Percentiles rank a stretch among this genome's conserved stretches.
Conservation (phyloP, 371 early-diverging fungal species). For the Fennellomyces sp. region DNA sequence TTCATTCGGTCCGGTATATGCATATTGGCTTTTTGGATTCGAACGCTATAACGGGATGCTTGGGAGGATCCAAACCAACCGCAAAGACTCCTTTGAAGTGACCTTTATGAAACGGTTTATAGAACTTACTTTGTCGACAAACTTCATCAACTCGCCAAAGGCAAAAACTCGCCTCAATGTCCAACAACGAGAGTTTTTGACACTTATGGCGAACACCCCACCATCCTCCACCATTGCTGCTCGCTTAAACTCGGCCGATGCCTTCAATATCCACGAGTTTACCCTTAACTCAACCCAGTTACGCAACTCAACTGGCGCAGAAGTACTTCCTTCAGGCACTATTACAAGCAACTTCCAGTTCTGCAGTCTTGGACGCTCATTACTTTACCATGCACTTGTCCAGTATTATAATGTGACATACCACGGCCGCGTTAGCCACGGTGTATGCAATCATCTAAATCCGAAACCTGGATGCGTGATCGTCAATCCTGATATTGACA, state of each 20-base stretch:
- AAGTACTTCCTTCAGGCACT: neutral
- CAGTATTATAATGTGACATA: neutral
- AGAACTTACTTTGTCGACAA: neutral
- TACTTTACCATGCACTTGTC: neutral
- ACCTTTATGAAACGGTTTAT: neutral
- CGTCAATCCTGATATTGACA: neutral
- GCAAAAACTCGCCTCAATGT: neutral
- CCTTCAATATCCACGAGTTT: neutral
- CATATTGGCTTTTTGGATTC: conserved; percentile 2
- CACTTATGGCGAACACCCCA: neutral
- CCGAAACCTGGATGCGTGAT: neutral
- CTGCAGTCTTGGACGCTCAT: neutral
- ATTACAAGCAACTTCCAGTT: neutral
- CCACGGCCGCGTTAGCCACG: neutral
- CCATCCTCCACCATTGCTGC: neutral
- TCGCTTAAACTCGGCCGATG: neutral
- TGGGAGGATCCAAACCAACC: neutral
- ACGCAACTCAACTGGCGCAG: neutral
- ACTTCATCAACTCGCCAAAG: neutral
- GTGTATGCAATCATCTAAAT: neutral
- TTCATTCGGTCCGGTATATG: conserved; percentile 5
- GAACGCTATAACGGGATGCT: neutral
- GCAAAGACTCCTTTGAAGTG: neutral
- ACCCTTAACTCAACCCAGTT: neutral
- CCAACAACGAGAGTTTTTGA: too few relatives aligned